Percentiles rank a stretch among this genome's conserved stretches.
phyloP scores from a whole-genome alignment of 108 stramenopile genomes.

The Cylindrotheca fusiformis region DNA sequence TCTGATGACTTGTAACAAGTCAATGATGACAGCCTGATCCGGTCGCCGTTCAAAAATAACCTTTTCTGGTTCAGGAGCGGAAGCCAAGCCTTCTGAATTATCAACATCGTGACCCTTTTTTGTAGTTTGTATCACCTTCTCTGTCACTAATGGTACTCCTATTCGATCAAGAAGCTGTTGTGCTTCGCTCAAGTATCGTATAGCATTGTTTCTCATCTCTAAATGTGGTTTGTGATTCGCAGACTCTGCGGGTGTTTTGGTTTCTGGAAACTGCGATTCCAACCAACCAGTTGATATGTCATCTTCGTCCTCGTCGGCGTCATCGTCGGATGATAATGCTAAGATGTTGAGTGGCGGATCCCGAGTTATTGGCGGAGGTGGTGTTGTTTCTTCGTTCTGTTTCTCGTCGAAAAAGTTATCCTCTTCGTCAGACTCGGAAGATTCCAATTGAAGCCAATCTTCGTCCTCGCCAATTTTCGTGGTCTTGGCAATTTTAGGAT shows the following conservation, averaged over 20 bases:
- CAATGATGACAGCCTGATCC: slow-evolving; percentile 2
- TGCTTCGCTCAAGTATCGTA: slow-evolving; percentile 27
- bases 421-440: neutral
- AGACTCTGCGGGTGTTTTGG: slow-evolving; percentile 11
- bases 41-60: neutral
- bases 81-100: neutral
- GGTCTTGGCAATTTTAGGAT: neutral
- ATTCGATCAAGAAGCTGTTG: slow-evolving; percentile 33
- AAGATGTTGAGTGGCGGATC: neutral
- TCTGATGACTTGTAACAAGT: neutral
- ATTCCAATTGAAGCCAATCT: neutral
- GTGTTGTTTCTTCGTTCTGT: neutral
- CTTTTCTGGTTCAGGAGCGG: neutral
- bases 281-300: neutral
- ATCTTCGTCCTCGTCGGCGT: slow-evolving; percentile 6
- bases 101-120: neutral
- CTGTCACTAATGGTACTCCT: slow-evolving; percentile 42
- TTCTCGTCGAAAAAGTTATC: too few species aligned
- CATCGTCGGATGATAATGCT: slow-evolving; percentile 6
- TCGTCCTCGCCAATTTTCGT: neutral
- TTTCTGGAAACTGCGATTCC: neutral
- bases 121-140: slow-evolving; percentile 2
- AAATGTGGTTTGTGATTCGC: slow-evolving; percentile 2
- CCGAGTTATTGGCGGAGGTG: neutral
- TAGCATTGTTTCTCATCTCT: slow-evolving; percentile 7